Conservation (phyloP, 805 yeast species). For the Scheffersomyces stipitis region DNA sequence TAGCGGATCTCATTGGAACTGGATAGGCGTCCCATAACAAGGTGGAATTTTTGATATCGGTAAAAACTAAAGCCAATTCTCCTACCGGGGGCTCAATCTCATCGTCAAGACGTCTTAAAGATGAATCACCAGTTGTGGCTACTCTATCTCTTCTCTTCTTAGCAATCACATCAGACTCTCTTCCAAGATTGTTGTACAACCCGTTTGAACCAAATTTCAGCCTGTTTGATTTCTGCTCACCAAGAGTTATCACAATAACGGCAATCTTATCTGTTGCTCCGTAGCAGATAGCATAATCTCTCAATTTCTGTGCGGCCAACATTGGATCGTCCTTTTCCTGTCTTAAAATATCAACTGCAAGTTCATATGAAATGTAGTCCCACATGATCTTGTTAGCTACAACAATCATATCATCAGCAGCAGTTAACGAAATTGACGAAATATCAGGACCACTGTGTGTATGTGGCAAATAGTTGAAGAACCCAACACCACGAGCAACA, state of each 20-base stretch:
- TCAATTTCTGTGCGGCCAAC: slow-evolving; percentile 86
- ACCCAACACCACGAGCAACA: slow-evolving; percentile 91
- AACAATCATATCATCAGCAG: slow-evolving; percentile 79
- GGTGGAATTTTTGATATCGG: slow-evolving; percentile 95
- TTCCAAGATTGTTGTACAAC: slow-evolving; percentile 38
- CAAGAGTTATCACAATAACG: slow-evolving; percentile 74
- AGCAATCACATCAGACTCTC: slow-evolving; percentile 33
- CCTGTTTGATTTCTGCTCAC: slow-evolving; percentile 44
- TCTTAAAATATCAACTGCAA: slow-evolving; percentile 88
- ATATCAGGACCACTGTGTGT: slow-evolving; percentile 87
- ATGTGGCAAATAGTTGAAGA: slow-evolving; percentile 80
- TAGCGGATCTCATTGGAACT: slow-evolving; percentile 93
- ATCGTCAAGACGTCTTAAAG: slow-evolving; percentile 76
- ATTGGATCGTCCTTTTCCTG: slow-evolving; percentile 81
- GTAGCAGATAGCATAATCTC: slow-evolving; percentile 93
- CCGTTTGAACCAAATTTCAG: slow-evolving; percentile 27
- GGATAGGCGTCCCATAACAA: slow-evolving; percentile 91
- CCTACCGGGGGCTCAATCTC: slow-evolving; percentile 96
- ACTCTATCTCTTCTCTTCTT: slow-evolving; percentile 48
- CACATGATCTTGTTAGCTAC: slow-evolving; percentile 83
- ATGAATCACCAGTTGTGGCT: slow-evolving; percentile 64
- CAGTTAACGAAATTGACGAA: slow-evolving; percentile 55
- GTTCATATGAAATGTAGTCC: slow-evolving; percentile 78
- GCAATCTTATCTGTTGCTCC: slow-evolving; percentile 80
- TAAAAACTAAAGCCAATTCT: slow-evolving; percentile 91